These are phyloP conservation scores for Heterobasidion annosum DNA, from an alignment of 1,284 basidiomycete species.

Conservation along the genomic window DNA sequence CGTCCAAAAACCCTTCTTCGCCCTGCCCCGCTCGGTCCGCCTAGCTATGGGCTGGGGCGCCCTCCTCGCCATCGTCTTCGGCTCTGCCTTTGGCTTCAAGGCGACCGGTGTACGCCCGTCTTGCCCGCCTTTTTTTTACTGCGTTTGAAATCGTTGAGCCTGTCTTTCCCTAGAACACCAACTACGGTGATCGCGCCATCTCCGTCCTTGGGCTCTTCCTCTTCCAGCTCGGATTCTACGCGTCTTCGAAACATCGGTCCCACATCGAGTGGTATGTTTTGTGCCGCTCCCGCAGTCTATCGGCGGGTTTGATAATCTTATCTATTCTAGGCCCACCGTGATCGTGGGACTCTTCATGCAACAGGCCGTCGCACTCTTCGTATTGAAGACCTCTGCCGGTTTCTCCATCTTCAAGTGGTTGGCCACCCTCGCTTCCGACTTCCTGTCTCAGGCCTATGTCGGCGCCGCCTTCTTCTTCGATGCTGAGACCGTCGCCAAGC, in stretches of 20 bases:
- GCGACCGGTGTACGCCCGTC: conserved; percentile 40
- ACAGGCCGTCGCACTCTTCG: conserved; percentile 79
- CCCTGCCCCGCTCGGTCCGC: conserved; percentile 47
- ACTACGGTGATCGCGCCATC: conserved; percentile 71
- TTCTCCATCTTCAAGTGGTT: conserved; percentile 79
- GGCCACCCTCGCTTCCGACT: conserved; percentile 66
- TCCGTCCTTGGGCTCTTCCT: conserved; percentile 72
- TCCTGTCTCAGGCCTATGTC: conserved; percentile 50
- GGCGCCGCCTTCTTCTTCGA: conserved; percentile 79
- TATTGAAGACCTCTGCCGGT: conserved; percentile 74
- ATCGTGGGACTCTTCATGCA: conserved; percentile 81
- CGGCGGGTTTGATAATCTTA: conserved; percentile 4
- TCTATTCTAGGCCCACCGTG: conserved; percentile 58
- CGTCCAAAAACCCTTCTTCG: conserved; percentile 62
- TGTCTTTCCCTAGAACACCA: conserved; percentile 37
- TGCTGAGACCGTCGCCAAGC: conserved; percentile 43
- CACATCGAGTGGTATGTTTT: conserved; percentile 54
- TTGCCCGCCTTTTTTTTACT: conserved; percentile 4
- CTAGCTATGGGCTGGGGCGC: conserved; percentile 65
- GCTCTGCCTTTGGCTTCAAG: conserved; percentile 75
- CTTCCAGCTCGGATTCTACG: conserved; percentile 69
- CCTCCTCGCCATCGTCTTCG: conserved; percentile 68
- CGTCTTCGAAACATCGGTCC: conserved; percentile 49
- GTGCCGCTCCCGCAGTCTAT: neutral
- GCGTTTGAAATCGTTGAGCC: neutral